These are phyloP conservation scores for Rutstroemia sp. DNA, from an alignment of 2,329 filamentous ascomycete species.

Conservation along the genomic window DNA sequence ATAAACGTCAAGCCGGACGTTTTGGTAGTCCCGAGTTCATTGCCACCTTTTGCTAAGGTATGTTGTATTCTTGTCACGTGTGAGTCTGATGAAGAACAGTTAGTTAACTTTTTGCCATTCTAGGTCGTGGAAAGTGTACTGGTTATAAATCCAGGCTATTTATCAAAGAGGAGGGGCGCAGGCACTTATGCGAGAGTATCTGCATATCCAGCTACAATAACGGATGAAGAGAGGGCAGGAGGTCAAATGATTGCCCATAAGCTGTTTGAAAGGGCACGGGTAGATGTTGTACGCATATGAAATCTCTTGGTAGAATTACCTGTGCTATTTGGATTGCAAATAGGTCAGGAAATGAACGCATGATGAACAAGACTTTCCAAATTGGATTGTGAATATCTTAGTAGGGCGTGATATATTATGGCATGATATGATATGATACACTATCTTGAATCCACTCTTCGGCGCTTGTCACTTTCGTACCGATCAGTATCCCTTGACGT, in stretches of 20 bases:
- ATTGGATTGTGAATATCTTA: background rate
- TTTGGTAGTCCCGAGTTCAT: constrained; percentile 70
- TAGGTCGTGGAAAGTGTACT: constrained; percentile 88
- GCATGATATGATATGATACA: constrained; percentile 6
- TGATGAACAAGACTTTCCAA: constrained; percentile 7
- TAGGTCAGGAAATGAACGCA: background rate
- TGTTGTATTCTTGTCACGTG: constrained; percentile 18
- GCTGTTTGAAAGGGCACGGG: constrained; percentile 73
- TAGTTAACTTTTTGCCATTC: background rate
- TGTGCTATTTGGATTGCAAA: background rate
- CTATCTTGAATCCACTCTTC: constrained; percentile 41
- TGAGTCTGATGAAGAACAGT: background rate
- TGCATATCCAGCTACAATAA: constrained; percentile 57
- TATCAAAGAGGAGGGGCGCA: constrained; percentile 76
- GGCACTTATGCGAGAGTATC: constrained; percentile 82
- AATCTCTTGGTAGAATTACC: background rate
- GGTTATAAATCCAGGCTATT: constrained; percentile 80
- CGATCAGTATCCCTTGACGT: constrained; percentile 47
- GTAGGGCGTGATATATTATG: constrained; percentile 4
- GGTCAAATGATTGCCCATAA: constrained; percentile 60
- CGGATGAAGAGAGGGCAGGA: constrained; percentile 48
- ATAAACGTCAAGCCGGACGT: constrained; percentile 79
- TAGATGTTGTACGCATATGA: constrained; percentile 78
- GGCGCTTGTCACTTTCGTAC: constrained; percentile 52
- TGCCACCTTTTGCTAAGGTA: constrained; percentile 87